phyloP scores from a whole-genome alignment of 139 green algal genomes.

The Micractinium conductrix region DNA sequence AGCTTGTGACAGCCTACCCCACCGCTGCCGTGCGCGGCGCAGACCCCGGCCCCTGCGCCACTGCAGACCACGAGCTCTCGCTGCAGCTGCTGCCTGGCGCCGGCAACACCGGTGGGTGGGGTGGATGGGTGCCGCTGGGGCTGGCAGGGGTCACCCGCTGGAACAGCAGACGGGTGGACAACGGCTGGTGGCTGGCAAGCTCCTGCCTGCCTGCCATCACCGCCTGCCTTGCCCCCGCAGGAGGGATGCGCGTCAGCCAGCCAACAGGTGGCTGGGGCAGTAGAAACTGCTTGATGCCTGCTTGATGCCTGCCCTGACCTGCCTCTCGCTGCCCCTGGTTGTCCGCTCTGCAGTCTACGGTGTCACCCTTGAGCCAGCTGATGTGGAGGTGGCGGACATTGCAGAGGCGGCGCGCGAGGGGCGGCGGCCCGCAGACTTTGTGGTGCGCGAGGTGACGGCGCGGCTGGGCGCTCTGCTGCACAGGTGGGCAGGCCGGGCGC shows the following conservation, averaged over 20 bases:
- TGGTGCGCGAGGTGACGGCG: constrained; percentile 48
- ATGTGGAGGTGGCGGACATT: constrained; percentile 41
- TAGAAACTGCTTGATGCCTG: too few relatives aligned
- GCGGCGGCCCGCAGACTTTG: not conserved
- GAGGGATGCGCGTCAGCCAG: too few relatives aligned
- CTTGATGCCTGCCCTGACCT: too few relatives aligned
- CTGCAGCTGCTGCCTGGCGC: constrained; percentile 6
- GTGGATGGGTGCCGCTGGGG: not conserved
- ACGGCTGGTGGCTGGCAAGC: too few relatives aligned
- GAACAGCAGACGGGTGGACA: too few relatives aligned
- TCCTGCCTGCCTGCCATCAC: too few relatives aligned
- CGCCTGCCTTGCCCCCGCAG: too few relatives aligned
- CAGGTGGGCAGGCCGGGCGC: not conserved
- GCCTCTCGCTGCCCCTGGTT: too few relatives aligned
- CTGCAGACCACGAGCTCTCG: constrained; percentile 22
- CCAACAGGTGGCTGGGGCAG: too few relatives aligned
- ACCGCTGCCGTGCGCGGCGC: not conserved
- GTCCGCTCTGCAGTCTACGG: not conserved
- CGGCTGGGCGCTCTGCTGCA: constrained; percentile 25
- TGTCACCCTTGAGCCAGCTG: not conserved
- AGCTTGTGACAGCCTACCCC: constrained; percentile 30
- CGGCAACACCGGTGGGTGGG: not conserved
- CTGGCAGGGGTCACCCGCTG: too few relatives aligned
- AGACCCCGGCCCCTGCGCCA: constrained; percentile 6
- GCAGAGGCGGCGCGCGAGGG: constrained; percentile 6